phyloP scores from a whole-genome alignment of 331 rosid species.

The Cucumis variabilis region DNA sequence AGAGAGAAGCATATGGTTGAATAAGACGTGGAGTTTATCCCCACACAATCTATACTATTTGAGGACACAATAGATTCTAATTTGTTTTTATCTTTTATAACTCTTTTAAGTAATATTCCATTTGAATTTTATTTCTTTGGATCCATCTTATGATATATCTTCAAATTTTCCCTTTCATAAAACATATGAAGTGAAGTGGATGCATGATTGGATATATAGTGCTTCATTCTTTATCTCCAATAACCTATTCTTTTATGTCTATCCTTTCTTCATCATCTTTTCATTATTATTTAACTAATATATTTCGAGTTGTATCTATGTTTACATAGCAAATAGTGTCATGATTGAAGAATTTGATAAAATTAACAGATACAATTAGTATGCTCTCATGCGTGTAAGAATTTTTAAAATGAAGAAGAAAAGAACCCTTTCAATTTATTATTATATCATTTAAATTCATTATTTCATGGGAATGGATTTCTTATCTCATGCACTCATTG shows the following conservation, averaged over 20 bases:
- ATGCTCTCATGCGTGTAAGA: too few relatives aligned
- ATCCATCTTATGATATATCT: not conserved
- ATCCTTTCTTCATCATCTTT: not conserved
- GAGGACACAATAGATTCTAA: not conserved
- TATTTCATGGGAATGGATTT: not conserved
- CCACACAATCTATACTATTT: not conserved
- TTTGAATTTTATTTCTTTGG: not conserved
- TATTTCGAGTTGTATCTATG: too few relatives aligned
- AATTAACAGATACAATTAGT: too few relatives aligned
- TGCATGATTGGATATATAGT: not conserved
- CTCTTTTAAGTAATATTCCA: not conserved
- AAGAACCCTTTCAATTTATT: not conserved
- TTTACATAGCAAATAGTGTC: too few relatives aligned
- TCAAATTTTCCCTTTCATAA: not conserved
- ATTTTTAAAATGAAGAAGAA: too few relatives aligned
- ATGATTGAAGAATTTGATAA: too few relatives aligned
- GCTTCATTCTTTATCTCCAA: constrained; percentile 13
- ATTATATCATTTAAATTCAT: not conserved
- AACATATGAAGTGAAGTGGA: not conserved
- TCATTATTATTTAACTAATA: not conserved
- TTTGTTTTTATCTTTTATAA: not conserved
- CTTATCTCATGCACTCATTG: constrained; percentile 14
- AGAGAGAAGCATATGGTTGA: not conserved
- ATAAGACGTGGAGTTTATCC: not conserved
- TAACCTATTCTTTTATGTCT: not conserved